Base-by-base conservation (phyloP, 371 early-diverging fungal genomes). In the Actinomortierella ambigua region DNA sequence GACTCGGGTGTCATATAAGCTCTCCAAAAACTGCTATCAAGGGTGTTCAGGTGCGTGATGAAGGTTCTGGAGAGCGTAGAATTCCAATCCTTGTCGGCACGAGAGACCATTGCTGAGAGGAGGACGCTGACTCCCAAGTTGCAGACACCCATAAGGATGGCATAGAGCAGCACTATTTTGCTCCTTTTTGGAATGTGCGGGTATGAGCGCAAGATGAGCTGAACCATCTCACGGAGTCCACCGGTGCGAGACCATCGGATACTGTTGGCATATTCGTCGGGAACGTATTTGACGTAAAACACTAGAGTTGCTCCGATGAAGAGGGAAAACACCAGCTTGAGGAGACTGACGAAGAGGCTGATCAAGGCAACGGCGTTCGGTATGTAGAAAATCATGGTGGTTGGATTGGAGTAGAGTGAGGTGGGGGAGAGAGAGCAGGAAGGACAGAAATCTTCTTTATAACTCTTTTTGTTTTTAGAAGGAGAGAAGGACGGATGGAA, bases 201-300 rank as follows among this genome's bases (percentile, higher is more conserved):
- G 3, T 17, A 41, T 27, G 59, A 51, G 44, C 43, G 41, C 51
- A 41, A 29, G 27, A 50, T 40, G 11, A 59, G 59, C n/a, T 15
- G 5, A 15, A 50, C 23, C 51, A 17, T 43, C 22, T 59, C 59
- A 17, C 24, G 42, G 11, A 59, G n/a, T 27, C 52, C 59, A 15
- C 59, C 59, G 20, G 24, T 44, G 44, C 59, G 51, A 27, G 59
- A 59, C 52, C 46, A 59, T n/a, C 52, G 59, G 22, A 51, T 59
- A 26, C 59, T 59, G 29, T 43, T 59, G 41, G 52, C 50, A 13
- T 59, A 59, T 3, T 3, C n/a, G 34, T 51, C 51, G 3, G n/a
- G 40, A 18, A 43, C 50, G 42, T 28, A 27, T 15, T 18, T 26
- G 46, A 26, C 51, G 27, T 59, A 59, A 13, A 51, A 18, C n/a